Conservation (phyloP, 78 protist species). For the Dictyostelium capitatum region DNA sequence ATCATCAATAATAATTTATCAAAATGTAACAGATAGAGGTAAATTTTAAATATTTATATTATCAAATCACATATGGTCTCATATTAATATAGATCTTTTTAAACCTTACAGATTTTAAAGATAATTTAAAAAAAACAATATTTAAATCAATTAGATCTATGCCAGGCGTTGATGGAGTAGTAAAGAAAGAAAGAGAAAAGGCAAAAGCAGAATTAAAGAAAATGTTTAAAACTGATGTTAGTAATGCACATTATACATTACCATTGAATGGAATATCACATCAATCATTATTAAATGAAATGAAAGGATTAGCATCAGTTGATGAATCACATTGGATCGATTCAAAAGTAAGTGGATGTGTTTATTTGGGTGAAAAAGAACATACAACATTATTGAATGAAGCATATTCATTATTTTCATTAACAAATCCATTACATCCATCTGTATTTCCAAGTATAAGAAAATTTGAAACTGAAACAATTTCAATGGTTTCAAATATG, state of each 20-base stretch:
- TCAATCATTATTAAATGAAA: not conserved
- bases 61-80: too few relatives aligned
- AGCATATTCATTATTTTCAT: constrained; percentile 79
- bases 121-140: constrained; percentile 20
- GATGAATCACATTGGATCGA: constrained; percentile 47
- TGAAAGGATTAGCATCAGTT: constrained; percentile 17
- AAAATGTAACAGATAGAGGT: constrained; percentile 42
- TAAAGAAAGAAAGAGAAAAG: constrained; percentile 50
- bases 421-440: constrained; percentile 93
- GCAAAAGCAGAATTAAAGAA: constrained; percentile 17
- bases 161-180: constrained; percentile 31
- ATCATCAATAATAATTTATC: not conserved
- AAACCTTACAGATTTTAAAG: constrained; percentile 25
- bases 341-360: constrained; percentile 77
- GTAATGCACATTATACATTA: constrained; percentile 38
- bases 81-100: not conserved
- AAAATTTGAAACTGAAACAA: constrained; percentile 91
- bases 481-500: constrained; percentile 87
- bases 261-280: constrained; percentile 40
- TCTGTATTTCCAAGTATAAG: constrained; percentile 84
- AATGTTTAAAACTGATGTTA: constrained; percentile 31
- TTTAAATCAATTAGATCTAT: constrained; percentile 35
- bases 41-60: too few relatives aligned
- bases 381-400: constrained; percentile 42
- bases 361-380: constrained; percentile 71